Conservation (phyloP, 208 protist genomes). For the Leishmania mexicana region DNA sequence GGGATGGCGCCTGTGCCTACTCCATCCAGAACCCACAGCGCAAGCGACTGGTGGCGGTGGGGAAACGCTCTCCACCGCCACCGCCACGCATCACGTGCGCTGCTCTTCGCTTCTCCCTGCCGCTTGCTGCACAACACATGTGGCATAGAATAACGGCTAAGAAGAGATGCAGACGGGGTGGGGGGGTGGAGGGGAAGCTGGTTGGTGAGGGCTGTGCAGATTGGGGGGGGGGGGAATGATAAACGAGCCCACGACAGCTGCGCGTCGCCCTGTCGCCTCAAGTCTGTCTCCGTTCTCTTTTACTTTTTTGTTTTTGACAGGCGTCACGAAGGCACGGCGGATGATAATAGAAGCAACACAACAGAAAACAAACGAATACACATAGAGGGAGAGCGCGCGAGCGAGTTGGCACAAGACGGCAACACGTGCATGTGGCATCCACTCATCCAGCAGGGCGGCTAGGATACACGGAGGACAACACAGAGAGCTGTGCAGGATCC, state of each 20-base stretch:
- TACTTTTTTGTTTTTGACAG: no score
- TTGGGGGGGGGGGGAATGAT: not conserved
- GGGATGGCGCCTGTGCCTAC: not conserved
- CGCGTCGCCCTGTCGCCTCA: not conserved
- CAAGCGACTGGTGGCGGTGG: not conserved
- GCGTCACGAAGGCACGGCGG: no score
- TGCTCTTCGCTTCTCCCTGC: no score
- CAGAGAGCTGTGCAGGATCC: not conserved
- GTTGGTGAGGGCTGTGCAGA: not conserved
- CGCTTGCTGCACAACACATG: no score
- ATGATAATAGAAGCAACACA: no score
- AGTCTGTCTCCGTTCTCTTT: no score
- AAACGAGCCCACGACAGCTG: not conserved
- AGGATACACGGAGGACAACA: not conserved
- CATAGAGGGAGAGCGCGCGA: no score
- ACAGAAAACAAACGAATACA: no score
- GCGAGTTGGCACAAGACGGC: not conserved
- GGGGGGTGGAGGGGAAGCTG: not conserved
- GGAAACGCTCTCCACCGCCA: not conserved
- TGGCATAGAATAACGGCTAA: not conserved
- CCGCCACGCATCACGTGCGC: not conserved
- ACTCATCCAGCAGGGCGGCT: not conserved
- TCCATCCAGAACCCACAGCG: not conserved
- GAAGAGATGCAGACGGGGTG: not conserved
- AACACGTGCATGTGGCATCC: not conserved